Evolutionary conservation across 345 rosid genomes (phyloP).

Genomic region (Trapa bicornis): DNA sequence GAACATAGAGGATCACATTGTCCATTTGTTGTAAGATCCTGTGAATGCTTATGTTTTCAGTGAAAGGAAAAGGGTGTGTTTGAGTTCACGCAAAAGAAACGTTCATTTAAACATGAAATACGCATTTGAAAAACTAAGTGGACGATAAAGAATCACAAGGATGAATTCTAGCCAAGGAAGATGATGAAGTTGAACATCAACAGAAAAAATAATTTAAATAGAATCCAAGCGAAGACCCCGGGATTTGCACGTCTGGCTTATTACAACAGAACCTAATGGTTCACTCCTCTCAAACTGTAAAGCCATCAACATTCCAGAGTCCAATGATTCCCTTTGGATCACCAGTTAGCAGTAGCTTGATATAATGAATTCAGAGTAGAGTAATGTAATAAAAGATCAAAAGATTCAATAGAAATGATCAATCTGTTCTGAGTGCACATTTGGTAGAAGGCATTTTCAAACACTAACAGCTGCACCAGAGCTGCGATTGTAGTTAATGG

Average conservation of each 20-base stretch:
- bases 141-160: not conserved
- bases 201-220: not conserved
- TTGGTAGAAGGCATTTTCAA: not conserved
- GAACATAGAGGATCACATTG: constrained; percentile 86
- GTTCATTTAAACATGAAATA: too few relatives aligned
- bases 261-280: not conserved
- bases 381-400: not conserved
- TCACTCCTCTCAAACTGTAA: not conserved
- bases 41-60: constrained; percentile 19
- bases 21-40: constrained; percentile 54
- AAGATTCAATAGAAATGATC: not conserved
- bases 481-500: not conserved
- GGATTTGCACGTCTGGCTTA: not conserved
- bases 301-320: not conserved
- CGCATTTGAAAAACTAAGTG: not conserved
- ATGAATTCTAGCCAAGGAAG: not conserved
- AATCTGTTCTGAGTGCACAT: not conserved
- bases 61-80: not conserved
- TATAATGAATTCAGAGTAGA: not conserved
- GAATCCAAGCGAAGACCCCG: not conserved
- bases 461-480: not conserved
- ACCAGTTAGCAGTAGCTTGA: not conserved
- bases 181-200: not conserved
- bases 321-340: not conserved
- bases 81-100: too few relatives aligned